Evolutionary conservation across 139 green algal genomes (phyloP).

Genomic region (Closterium sp.): DNA sequence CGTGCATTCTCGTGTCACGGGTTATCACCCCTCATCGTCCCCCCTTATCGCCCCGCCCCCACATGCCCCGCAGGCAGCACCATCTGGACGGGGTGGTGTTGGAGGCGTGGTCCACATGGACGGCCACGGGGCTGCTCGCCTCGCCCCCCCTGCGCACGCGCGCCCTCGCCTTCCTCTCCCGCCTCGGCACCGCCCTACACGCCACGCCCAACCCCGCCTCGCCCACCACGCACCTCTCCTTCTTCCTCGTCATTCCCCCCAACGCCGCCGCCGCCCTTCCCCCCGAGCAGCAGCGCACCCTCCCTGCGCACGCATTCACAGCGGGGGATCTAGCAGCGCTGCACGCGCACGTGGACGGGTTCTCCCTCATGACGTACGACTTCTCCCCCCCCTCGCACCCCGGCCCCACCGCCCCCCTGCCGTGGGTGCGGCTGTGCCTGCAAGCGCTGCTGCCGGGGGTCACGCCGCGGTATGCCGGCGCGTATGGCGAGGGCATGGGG

Average conservation of each 20-base stretch:
- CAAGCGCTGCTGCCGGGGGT: slow-evolving; percentile 8
- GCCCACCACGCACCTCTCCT: background rate
- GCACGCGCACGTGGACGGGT: slow-evolving; percentile 19
- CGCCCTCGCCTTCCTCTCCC: slow-evolving; percentile 20
- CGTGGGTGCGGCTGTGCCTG: slow-evolving; percentile 35
- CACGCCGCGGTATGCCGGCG: background rate
- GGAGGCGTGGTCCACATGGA: slow-evolving; percentile 46
- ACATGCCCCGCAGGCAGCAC: background rate
- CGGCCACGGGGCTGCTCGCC: slow-evolving; percentile 12
- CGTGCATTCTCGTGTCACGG: background rate
- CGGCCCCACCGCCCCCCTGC: slow-evolving; percentile 43
- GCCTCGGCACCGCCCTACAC: background rate
- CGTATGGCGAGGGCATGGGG: slow-evolving; percentile 5
- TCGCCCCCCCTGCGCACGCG: background rate
- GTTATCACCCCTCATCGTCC: background rate
- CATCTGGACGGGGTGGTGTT: slow-evolving; percentile 45
- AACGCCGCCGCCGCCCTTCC: background rate
- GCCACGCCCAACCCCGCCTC: background rate
- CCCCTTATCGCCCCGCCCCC: too few species aligned
- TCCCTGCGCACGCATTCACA: slow-evolving; percentile 22
- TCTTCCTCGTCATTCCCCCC: background rate
- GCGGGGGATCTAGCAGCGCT: slow-evolving; percentile 13
- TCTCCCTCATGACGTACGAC: slow-evolving; percentile 56
- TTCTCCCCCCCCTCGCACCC: slow-evolving; percentile 32
- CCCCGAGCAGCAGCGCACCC: background rate